Percentiles rank a stretch among this genome's conserved stretches.
Evolutionary conservation across 2,329 filamentous ascomycete species (phyloP).

Genomic region (Claviceps spartinae): DNA sequence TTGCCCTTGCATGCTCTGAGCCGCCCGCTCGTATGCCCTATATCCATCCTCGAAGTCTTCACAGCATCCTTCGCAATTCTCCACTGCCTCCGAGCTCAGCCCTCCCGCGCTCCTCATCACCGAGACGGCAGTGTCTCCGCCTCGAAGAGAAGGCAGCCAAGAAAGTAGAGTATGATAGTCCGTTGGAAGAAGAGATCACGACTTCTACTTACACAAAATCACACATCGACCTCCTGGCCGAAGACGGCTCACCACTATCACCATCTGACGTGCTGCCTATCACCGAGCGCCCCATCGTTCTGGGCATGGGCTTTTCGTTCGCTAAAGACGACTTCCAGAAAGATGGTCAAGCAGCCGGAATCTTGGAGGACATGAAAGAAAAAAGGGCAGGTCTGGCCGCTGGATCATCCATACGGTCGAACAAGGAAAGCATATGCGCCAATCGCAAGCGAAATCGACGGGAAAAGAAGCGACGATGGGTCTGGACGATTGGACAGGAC

Average conservation of each 20-base stretch:
- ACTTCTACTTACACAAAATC: slow-evolving; percentile 49
- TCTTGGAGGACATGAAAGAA: slow-evolving; percentile 49
- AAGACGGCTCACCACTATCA: slow-evolving; percentile 40
- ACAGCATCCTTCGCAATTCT: slow-evolving; percentile 54
- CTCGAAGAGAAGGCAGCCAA: slow-evolving; percentile 40
- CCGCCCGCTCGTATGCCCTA: slow-evolving; percentile 29
- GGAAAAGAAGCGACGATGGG: slow-evolving; percentile 51
- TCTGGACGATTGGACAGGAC: slow-evolving; percentile 50
- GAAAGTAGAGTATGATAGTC: slow-evolving; percentile 48
- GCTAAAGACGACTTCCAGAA: slow-evolving; percentile 42
- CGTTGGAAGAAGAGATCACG: slow-evolving; percentile 48
- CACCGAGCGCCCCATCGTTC: slow-evolving; percentile 24
- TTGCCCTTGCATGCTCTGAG: not conserved
- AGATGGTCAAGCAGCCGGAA: slow-evolving; percentile 47
- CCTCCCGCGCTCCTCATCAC: slow-evolving; percentile 38
- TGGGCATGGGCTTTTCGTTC: slow-evolving; percentile 39
- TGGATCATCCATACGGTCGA: slow-evolving; percentile 26
- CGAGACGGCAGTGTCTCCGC: slow-evolving; percentile 39
- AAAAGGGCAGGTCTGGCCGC: slow-evolving; percentile 37
- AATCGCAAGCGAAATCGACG: slow-evolving; percentile 39
- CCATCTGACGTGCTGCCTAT: slow-evolving; percentile 12
- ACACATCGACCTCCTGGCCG: slow-evolving; percentile 48
- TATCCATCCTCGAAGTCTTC: slow-evolving; percentile 42
- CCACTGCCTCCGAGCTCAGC: slow-evolving; percentile 42
- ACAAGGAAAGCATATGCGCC: slow-evolving; percentile 24